Base-by-base conservation (phyloP, 306 rosid species). In the Canavalia gladiata region DNA sequence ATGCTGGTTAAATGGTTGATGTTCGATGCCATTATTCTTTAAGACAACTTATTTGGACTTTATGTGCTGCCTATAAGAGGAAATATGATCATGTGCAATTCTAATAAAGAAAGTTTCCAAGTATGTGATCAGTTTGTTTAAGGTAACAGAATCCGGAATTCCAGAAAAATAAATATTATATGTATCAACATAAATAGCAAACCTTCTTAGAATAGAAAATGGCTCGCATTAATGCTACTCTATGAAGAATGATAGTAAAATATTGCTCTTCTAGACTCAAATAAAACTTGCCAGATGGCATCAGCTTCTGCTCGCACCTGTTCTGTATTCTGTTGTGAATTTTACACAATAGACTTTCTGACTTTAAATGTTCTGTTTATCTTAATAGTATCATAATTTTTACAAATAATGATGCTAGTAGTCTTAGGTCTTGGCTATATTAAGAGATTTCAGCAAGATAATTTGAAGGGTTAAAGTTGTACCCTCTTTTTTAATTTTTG, bases 221-320 rank as follows among this genome's bases (percentile, higher is more conserved):
- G 41, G 9, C n/a, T 71, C 73, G 50, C 28, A 30, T 34, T 71
- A 37, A 49, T 49, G 55, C 41, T 47, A 72, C 11, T 35, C 56
- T 54, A 13, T 41, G 6, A 59, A 7, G 64, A 47, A 33, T 70
- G 12, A 46, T 10, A 4, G 39, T 47, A 28, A 59, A 47, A 35
- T 80, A 49, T 50, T 8, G 35, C 34, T 54, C 30, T 77, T 41
- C 5, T 39, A 5, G 70, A 50, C 65, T 28, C 52, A 49, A 37
- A 60, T 37, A 60, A 45, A 79, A 45, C 51, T 69, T 42, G 42
- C 7, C 30, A 56, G 65, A 18, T 6, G 29, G 71, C 55, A 59
- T 56, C 42, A 45, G 56, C 69, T 74, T 81, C 50, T 68, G 57
- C 66, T 37, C 4, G 58, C 29, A 30, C 9, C 57, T 65, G 43